Conservation (phyloP, 306 rosid genomes). For the Lathyrus aphaca region DNA sequence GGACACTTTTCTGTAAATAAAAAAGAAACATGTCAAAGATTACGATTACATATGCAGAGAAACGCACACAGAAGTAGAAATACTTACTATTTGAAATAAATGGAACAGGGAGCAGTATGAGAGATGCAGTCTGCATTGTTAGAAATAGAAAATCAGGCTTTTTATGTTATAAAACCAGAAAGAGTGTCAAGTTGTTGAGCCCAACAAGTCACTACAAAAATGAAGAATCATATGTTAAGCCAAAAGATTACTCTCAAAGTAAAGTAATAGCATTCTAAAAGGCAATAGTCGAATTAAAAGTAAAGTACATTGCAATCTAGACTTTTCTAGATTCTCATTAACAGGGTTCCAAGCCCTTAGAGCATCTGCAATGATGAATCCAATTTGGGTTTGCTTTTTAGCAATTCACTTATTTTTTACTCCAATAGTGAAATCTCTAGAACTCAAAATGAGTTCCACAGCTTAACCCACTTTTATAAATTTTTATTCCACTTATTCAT, state of each 20-base stretch:
- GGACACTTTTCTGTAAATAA: constrained; percentile 18
- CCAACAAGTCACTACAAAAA: constrained; percentile 29
- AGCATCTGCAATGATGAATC: background rate
- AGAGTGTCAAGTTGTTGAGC: background rate
- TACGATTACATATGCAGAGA: background rate
- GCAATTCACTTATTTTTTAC: too few species aligned
- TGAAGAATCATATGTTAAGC: constrained; percentile 20
- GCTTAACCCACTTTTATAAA: too few species aligned
- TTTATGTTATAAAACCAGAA: constrained; percentile 2
- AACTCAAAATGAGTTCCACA: too few species aligned
- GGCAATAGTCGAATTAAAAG: background rate
- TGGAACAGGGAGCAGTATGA: background rate
- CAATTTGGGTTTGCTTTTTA: too few species aligned
- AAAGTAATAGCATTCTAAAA: constrained; percentile 11
- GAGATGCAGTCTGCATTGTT: constrained; percentile 13
- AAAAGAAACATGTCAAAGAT: background rate
- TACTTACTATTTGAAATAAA: constrained; percentile 24
- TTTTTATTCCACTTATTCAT: too few species aligned
- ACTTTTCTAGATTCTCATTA: constrained; percentile 7
- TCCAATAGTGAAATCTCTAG: too few species aligned
- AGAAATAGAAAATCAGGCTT: constrained; percentile 32
- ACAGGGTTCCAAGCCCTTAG: background rate
- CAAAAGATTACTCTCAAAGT: background rate
- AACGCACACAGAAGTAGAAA: background rate
- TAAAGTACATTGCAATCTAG: constrained; percentile 3